Percentiles rank a stretch among this genome's conserved stretches.
Conservation (phyloP, 805 yeast species). For the Sungouiozyma ichnusensis region DNA sequence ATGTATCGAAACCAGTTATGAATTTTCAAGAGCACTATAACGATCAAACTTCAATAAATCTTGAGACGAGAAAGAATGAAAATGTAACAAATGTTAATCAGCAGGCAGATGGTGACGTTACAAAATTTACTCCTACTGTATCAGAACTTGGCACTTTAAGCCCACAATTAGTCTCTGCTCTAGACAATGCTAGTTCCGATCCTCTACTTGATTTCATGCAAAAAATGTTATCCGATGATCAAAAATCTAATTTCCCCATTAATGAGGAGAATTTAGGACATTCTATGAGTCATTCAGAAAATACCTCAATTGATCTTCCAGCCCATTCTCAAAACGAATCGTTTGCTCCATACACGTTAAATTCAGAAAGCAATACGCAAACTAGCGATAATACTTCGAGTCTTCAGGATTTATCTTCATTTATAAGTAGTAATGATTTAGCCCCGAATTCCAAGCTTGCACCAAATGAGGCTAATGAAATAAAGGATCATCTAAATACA, state of each 20-base stretch:
- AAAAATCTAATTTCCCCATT: slow-evolving; percentile 3
- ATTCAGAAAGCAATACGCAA: not conserved
- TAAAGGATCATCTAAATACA: slow-evolving; percentile 12
- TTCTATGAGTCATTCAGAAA: not conserved
- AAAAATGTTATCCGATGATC: slow-evolving; percentile 8
- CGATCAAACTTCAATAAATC: not conserved
- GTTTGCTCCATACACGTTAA: not conserved
- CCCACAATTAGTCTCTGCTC: slow-evolving; percentile 12
- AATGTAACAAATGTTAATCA: not conserved
- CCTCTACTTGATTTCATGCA: slow-evolving; percentile 17
- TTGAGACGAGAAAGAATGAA: not conserved
- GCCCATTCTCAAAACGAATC: not conserved
- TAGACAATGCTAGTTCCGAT: slow-evolving; percentile 14
- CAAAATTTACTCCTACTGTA: not conserved
- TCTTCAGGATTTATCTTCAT: not conserved
- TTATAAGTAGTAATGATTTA: not conserved
- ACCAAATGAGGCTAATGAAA: slow-evolving; percentile 7
- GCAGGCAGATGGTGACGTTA: not conserved
- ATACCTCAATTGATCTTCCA: not conserved
- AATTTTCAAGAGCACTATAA: not conserved
- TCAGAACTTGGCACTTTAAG: slow-evolving; percentile 1
- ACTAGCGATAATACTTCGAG: not conserved
- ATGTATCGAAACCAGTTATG: not conserved
- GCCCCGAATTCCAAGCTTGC: slow-evolving; percentile 5
- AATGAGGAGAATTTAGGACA: not conserved